Evolutionary conservation across 768 basidiomycete genomes (phyloP), one percentile per base, ranked within the genome.

Genomic region (Pulveroboletus ravenelii): DNA sequence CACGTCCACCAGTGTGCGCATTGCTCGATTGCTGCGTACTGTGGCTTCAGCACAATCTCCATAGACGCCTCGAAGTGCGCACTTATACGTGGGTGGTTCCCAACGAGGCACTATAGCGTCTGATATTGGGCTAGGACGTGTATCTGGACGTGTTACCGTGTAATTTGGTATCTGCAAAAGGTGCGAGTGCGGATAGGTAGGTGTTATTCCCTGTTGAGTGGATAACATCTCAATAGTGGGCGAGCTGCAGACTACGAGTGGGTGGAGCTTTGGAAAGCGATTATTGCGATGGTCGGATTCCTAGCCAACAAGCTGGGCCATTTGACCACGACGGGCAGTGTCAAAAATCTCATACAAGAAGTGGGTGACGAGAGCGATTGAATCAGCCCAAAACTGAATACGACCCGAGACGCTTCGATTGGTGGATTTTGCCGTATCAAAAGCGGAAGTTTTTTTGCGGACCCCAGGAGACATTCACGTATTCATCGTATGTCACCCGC

Each of bases 1-100:
- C 71, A 9, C 70, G 76, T 44, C 71, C 80, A 1, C 76, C 77
- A 1, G 53, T 84, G 23, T 82, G 81, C 56, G 77, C 82, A 3
- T 48, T 87, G 20, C 59, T 87, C n/a, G 84, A 87, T 61, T 85
- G 81, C 50, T 83, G 80, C 56, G 72, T 83, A 6, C 70, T 87
- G 13, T 87, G 84, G 83, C 63, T 86, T 25, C 78, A 82, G 15
- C 85, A 88, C 56, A 86, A 85, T 59, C 66, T 87, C 29, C 81
- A 85, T 49, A 84, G 77, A 56, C 75, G 71, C 27, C 65, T 87
- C 5, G 81, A 85, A 50, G 75, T 78, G 0, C 68, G 73, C 27
- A 76, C 77, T 6, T 85, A 84, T 56, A 66, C 72, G 85, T 84
- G 57, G 40, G 81, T 65, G 17, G 12, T 30, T 41, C 45, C 18